Base-by-base conservation (phyloP, 225 moss, liverwort and hornwort species). In the Bryoerythrophyllum caledonicum region DNA sequence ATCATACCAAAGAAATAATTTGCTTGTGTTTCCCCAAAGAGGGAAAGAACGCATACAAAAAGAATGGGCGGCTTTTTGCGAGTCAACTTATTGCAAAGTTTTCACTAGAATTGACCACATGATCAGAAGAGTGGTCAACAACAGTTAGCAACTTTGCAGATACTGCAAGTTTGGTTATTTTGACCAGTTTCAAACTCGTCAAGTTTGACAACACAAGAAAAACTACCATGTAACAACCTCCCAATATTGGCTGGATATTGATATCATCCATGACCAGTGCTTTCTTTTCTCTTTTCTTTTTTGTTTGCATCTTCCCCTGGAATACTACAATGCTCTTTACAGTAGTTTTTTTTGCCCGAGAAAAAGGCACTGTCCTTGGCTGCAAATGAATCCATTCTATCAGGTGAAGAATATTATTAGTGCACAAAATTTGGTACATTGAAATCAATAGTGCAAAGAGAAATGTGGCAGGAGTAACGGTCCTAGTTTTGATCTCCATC, bases 41-140 rank as follows among this genome's bases (percentile, higher is more conserved):
- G 3, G 7, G 37, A 37, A 37, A 8, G 8, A 38, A 38, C 1
- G 8, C 8, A n/a, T 3, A n/a, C n/a, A 4, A 2, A 71, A 60
- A 8, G 9, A 61, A 49, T 21, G 48, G 32, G 43, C 1, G 13
- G 5, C 65, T 76, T 76, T 24, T 0, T 10, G 10, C 51, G 71
- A 41, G 71, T 81, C 80, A 52, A 70, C 21, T 1, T 1, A 9
- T 4, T 19, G 19, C 35, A 51, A 38, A 63, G 12, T 11, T 53
- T 53, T 53, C 53, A 38, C 53, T 13, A 20, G 20, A 32, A 43
- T 68, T 80, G 79, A 80, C 68, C 34, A 20, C 21, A 24, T 44
- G 14, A 44, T 10, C 17, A 25, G 25, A 63, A 12, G 63, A 8
- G 4, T 52, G 54, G 38, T 38, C 38, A 38, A 38, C 58, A 12